phyloP scores from a whole-genome alignment of 352 stramenopile genomes.

The Globisporangium abappressorium region DNA sequence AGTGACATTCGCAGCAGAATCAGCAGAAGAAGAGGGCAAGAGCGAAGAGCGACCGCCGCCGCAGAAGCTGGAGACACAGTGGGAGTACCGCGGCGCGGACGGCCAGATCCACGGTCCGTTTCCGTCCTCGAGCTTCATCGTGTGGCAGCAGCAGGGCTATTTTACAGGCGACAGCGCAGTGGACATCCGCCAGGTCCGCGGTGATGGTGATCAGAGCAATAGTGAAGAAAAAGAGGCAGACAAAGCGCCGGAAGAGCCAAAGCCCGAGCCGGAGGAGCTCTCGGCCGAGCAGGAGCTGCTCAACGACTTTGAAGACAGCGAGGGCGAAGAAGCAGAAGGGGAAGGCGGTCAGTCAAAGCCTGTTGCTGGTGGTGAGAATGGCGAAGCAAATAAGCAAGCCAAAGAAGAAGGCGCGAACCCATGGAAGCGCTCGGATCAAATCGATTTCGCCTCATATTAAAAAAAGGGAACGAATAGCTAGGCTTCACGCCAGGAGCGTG shows the following conservation, averaged over 20 bases:
- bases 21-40: slow-evolving; percentile 34
- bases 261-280: slow-evolving; percentile 29
- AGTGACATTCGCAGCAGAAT: slow-evolving; percentile 27
- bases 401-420: slow-evolving; percentile 21
- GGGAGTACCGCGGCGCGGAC: slow-evolving; percentile 76
- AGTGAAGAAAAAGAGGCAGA: slow-evolving; percentile 3
- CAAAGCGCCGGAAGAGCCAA: slow-evolving; percentile 17
- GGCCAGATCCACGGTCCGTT: slow-evolving; percentile 76
- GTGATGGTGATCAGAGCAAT: background rate
- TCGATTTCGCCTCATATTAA: slow-evolving; percentile 72
- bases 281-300: slow-evolving; percentile 78
- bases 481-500: background rate
- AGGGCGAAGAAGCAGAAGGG: slow-evolving; percentile 39
- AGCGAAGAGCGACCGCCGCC: slow-evolving; percentile 34
- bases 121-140: slow-evolving; percentile 66
- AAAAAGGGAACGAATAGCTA: background rate
- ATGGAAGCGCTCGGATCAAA: slow-evolving; percentile 69
- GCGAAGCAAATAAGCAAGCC: slow-evolving; percentile 9
- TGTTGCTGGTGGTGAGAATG: slow-evolving; percentile 1
- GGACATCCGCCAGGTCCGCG: slow-evolving; percentile 54
- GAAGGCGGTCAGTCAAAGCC: slow-evolving; percentile 6
- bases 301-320: slow-evolving; percentile 85
- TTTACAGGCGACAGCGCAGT: slow-evolving; percentile 73
- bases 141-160: slow-evolving; percentile 79
- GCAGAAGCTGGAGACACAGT: slow-evolving; percentile 45